These are phyloP conservation scores for Sarcodon sp. DNA, from an alignment of 768 basidiomycete genomes.

Conservation along the genomic window DNA sequence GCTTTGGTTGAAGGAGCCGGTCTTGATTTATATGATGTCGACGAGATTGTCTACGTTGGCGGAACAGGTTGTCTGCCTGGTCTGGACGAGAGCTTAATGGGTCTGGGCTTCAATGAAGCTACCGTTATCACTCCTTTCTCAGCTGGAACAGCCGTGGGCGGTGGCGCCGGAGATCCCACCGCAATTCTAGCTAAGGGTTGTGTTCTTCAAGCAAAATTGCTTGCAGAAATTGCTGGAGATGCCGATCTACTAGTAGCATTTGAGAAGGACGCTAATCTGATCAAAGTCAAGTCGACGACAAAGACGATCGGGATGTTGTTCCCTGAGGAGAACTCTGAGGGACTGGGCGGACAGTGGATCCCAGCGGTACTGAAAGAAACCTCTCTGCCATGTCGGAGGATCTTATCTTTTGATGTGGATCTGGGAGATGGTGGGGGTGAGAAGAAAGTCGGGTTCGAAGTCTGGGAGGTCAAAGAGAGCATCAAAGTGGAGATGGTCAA, in stretches of 20 bases:
- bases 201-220: constrained; percentile 58
- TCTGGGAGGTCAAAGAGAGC: constrained; percentile 68
- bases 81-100: constrained; percentile 41
- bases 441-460: constrained; percentile 48
- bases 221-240: constrained; percentile 34
- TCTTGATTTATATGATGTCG: constrained; percentile 54
- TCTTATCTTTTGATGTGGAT: constrained; percentile 43
- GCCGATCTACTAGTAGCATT: constrained; percentile 41
- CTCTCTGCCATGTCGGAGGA: constrained; percentile 52
- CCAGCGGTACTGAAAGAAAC: constrained; percentile 62
- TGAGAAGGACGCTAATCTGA: constrained; percentile 23
- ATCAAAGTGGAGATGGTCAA: constrained; percentile 49
- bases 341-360: constrained; percentile 52
- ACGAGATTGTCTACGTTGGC: constrained; percentile 74
- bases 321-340: constrained; percentile 32
- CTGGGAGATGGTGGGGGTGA: constrained; percentile 23
- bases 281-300: constrained; percentile 40
- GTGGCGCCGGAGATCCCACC: constrained; percentile 66
- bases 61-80: constrained; percentile 67
- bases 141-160: constrained; percentile 54
- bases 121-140: constrained; percentile 54
- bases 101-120: constrained; percentile 40
- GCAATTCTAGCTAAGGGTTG: constrained; percentile 69
- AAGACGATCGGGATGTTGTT: constrained; percentile 56
- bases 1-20: constrained; percentile 37